Percentiles rank a stretch among this genome's conserved stretches.
phyloP scores from a whole-genome alignment of 371 early-diverging fungal species.

The Entomophthora muscae region DNA sequence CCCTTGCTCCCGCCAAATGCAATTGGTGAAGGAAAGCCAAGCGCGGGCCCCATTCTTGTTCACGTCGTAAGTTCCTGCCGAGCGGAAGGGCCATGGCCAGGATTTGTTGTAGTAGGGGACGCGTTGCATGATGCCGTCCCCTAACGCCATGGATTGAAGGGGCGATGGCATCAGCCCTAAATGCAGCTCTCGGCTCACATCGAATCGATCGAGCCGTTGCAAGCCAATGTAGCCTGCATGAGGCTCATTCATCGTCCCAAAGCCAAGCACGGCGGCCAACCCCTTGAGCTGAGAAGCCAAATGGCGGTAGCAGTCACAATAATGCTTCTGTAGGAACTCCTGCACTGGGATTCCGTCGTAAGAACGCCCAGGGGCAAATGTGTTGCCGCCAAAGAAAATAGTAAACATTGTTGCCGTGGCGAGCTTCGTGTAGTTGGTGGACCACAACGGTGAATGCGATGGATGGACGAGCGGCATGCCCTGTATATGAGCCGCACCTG shows the following conservation, averaged over 20 bases:
- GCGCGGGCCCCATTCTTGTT: conserved; percentile 27
- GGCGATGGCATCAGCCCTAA: conserved; percentile 43
- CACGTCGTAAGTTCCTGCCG: conserved; percentile 18
- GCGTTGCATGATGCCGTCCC: conserved; percentile 27
- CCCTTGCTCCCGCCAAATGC: conserved; percentile 49
- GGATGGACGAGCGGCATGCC: conserved; percentile 14
- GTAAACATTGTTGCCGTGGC: conserved; percentile 70
- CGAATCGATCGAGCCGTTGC: conserved; percentile 22
- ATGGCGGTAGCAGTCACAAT: conserved; percentile 25
- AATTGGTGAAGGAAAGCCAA: conserved; percentile 29
- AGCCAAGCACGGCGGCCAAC: conserved; percentile 42
- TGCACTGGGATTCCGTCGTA: conserved; percentile 32
- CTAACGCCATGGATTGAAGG: conserved; percentile 40
- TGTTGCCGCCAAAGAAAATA: conserved; percentile 57
- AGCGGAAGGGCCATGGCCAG: conserved; percentile 26
- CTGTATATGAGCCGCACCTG: conserved; percentile 58
- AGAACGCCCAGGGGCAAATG: conserved; percentile 31
- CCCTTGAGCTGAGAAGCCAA: conserved; percentile 28
- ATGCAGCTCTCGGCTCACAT: conserved; percentile 23
- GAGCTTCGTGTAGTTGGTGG: conserved; percentile 65
- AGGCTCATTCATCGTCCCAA: conserved; percentile 57
- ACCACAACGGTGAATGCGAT: conserved; percentile 33
- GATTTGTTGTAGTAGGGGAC: conserved; percentile 17
- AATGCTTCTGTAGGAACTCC: conserved; percentile 52
- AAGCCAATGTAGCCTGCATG: conserved; percentile 36